A percentile compares a stretch with the other conserved stretches of the same genome.
phyloP scores from a whole-genome alignment of 129 eudicot species.

The Flaveria robusta region DNA sequence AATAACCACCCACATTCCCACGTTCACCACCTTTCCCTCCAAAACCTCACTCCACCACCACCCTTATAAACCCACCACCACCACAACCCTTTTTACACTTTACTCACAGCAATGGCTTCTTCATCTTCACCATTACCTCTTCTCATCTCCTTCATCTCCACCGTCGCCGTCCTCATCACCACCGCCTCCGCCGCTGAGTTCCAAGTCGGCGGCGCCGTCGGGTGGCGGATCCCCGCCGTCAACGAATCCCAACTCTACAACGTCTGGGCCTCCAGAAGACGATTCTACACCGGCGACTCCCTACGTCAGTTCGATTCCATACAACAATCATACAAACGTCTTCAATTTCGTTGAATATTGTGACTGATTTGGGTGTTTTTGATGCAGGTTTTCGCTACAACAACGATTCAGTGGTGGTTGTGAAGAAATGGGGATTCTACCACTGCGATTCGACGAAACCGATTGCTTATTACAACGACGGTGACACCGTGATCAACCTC shows the following conservation, averaged over 20 bases:
- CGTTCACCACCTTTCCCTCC: slow-evolving; percentile 25
- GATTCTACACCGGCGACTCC: slow-evolving; percentile 42
- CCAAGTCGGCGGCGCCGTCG: slow-evolving; percentile 36
- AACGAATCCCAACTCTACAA: slow-evolving; percentile 42
- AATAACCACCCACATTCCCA: slow-evolving; percentile 34
- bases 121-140: slow-evolving; percentile 1
- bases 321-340: neutral
- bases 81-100: neutral
- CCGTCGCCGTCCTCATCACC: neutral
- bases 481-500: slow-evolving; percentile 47
- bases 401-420: slow-evolving; percentile 61
- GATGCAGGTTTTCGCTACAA: slow-evolving; percentile 62
- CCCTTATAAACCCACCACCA: slow-evolving; percentile 22
- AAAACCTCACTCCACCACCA: slow-evolving; percentile 19
- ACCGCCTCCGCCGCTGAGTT: slow-evolving; percentile 35
- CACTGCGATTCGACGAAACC: slow-evolving; percentile 57
- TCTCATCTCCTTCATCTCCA: neutral
- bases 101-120: slow-evolving; percentile 6
- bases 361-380: neutral
- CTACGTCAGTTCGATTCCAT: slow-evolving; percentile 35
- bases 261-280: slow-evolving; percentile 41
- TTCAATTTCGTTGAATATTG: neutral
- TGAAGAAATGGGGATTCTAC: slow-evolving; percentile 61
- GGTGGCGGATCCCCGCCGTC: slow-evolving; percentile 40
- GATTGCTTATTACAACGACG: slow-evolving; percentile 40